Conservation (phyloP, 2,329 filamentous ascomycete genomes). For the Beauveria brongniartii region DNA sequence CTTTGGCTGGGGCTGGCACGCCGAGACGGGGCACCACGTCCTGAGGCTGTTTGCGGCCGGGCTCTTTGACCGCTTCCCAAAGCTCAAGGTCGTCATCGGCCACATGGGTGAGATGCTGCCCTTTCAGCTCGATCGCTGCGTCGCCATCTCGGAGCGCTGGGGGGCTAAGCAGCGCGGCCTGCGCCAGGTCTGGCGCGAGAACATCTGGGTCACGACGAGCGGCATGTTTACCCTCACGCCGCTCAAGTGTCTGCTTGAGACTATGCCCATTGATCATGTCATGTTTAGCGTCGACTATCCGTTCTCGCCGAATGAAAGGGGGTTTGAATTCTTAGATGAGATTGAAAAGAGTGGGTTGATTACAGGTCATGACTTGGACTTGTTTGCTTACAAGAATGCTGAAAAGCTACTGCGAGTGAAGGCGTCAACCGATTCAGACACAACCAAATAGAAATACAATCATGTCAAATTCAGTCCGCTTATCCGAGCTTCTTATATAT, state of each 20-base stretch:
- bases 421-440: constrained; percentile 2
- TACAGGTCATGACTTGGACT: constrained; percentile 37
- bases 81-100: constrained; percentile 30
- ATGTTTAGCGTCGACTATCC: constrained; percentile 53
- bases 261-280: constrained; percentile 40
- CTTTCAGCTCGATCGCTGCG: constrained; percentile 42
- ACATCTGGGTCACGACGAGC: constrained; percentile 50
- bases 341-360: constrained; percentile 42
- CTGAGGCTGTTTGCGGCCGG: constrained; percentile 27
- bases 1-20: constrained; percentile 43
- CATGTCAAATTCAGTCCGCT: not conserved
- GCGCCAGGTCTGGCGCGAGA: constrained; percentile 43
- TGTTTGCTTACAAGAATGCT: constrained; percentile 43
- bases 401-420: constrained; percentile 34
- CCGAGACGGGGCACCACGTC: constrained; percentile 36
- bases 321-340: constrained; percentile 38
- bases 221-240: constrained; percentile 43
- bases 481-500: not conserved
- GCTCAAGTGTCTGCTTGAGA: constrained; percentile 35
- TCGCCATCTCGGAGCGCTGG: constrained; percentile 20
- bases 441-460: not conserved
- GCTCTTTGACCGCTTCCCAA: constrained; percentile 28
- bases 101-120: constrained; percentile 42
- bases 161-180: constrained; percentile 29
- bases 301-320: constrained; percentile 41